Percentiles rank a stretch among this genome's conserved stretches.
Conservation (phyloP, 2,329 filamentous ascomycete species). For the Ascochyta pisi region DNA sequence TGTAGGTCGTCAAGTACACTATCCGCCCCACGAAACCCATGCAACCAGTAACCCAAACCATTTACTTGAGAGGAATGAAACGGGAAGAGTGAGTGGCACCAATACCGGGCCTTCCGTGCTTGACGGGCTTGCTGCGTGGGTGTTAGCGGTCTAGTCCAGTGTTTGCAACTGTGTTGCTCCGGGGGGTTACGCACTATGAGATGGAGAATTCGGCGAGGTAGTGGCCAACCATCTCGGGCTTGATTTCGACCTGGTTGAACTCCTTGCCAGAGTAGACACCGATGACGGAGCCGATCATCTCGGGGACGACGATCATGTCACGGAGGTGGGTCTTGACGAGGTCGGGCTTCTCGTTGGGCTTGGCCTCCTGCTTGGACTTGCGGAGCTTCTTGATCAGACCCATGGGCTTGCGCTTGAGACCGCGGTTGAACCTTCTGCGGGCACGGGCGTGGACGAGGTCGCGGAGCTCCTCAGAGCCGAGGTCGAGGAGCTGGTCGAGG, state of each 20-base stretch:
- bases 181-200: constrained; percentile 81
- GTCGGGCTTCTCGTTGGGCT: constrained; percentile 98
- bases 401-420: constrained; percentile 99
- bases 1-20: constrained; percentile 51
- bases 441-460: constrained; percentile 99
- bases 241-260: constrained; percentile 99
- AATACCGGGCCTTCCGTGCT: constrained; percentile 99
- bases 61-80: constrained; percentile 99
- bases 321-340: constrained; percentile 99
- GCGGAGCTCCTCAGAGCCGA: constrained; percentile 97
- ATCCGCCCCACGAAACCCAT: constrained; percentile 48
- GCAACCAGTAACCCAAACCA: constrained; percentile 49
- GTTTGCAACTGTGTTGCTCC: neutral
- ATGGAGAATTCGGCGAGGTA: constrained; percentile 99
- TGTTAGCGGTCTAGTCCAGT: constrained; percentile 50
- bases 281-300: constrained; percentile 99
- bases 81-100: constrained; percentile 99
- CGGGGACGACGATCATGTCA: constrained; percentile 99
- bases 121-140: constrained; percentile 87
- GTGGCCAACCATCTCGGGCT: constrained; percentile 99
- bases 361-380: constrained; percentile 69
- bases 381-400: constrained; percentile 99
- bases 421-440: constrained; percentile 98
- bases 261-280: constrained; percentile 99
- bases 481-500: constrained; percentile 99